A percentile compares a stretch with the other conserved stretches of the same genome.
Conservation (phyloP, 306 rosid species). For the Hippophae gyantsensis region DNA sequence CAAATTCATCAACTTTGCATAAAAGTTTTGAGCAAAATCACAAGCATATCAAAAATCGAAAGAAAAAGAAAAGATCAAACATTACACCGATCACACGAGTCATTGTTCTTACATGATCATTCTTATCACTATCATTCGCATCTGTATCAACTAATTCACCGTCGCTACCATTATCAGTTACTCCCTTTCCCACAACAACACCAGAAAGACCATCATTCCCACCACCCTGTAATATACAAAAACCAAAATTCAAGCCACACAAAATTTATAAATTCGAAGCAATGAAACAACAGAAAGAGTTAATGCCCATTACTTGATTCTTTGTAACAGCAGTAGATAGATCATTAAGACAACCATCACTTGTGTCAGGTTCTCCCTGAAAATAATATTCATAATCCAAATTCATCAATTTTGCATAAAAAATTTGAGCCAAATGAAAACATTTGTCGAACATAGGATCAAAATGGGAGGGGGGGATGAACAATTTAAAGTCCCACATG, state of each 20-base stretch:
- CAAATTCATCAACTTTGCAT: too few species aligned
- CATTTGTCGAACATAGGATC: too few species aligned
- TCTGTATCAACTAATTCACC: slow-evolving; percentile 10
- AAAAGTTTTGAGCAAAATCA: too few species aligned
- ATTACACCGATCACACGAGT: background rate
- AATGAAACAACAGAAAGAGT: background rate
- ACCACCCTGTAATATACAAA: slow-evolving; percentile 11
- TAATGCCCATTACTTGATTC: slow-evolving; percentile 17
- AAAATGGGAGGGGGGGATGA: too few species aligned
- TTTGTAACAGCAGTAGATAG: background rate
- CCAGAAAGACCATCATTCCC: background rate
- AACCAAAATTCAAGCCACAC: background rate
- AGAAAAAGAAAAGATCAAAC: too few species aligned
- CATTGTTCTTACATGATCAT: slow-evolving; percentile 5
- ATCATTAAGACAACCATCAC: too few species aligned
- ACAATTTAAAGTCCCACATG: background rate
- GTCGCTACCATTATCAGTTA: background rate
- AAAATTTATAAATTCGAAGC: background rate
- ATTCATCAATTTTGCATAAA: too few species aligned
- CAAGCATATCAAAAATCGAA: too few species aligned
- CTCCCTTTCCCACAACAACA: slow-evolving; percentile 5
- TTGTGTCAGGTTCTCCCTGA: too few species aligned
- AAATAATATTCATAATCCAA: too few species aligned
- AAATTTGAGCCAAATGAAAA: too few species aligned
- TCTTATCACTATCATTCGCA: slow-evolving; percentile 7